Conservation (phyloP, 139 green algal genomes). For the Astrephomene gubernaculifera region DNA sequence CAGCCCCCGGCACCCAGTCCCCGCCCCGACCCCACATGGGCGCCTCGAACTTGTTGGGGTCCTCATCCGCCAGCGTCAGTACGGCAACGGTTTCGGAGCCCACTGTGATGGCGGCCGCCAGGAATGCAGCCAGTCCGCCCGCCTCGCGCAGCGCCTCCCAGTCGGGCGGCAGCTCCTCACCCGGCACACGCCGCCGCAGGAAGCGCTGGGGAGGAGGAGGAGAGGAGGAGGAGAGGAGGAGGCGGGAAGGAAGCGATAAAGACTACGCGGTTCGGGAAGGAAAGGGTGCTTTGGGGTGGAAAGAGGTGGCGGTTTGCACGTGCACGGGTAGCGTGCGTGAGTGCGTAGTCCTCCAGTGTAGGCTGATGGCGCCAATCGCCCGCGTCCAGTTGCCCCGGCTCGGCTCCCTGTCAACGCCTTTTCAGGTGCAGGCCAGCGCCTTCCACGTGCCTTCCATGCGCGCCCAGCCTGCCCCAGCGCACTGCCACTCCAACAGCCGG, state of each 20-base stretch:
- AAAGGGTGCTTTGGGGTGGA: too few species aligned
- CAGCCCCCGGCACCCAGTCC: too few species aligned
- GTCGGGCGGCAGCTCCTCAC: slow-evolving; percentile 9
- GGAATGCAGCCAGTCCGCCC: slow-evolving; percentile 6
- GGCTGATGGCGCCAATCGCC: too few species aligned
- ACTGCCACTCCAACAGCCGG: too few species aligned
- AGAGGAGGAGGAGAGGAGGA: not conserved
- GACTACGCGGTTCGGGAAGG: not conserved
- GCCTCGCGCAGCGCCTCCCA: slow-evolving; percentile 16
- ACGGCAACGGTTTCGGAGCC: slow-evolving; percentile 25
- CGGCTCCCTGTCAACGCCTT: too few species aligned
- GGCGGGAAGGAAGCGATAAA: not conserved
- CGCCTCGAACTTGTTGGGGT: not conserved
- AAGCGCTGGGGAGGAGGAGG: slow-evolving; percentile 7
- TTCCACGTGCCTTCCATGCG: too few species aligned
- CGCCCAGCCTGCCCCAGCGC: too few species aligned
- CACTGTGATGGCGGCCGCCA: slow-evolving; percentile 12
- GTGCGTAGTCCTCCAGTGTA: too few species aligned
- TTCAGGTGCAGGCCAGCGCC: too few species aligned
- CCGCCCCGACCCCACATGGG: not conserved
- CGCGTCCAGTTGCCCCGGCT: too few species aligned
- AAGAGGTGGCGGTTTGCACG: too few species aligned
- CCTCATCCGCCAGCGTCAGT: slow-evolving; percentile 28
- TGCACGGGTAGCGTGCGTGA: too few species aligned
- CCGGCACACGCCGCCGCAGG: not conserved